Evolutionary conservation across 306 rosid species (phyloP), one percentile per base, ranked within the genome.

Genomic region (Datisca glomerata): DNA sequence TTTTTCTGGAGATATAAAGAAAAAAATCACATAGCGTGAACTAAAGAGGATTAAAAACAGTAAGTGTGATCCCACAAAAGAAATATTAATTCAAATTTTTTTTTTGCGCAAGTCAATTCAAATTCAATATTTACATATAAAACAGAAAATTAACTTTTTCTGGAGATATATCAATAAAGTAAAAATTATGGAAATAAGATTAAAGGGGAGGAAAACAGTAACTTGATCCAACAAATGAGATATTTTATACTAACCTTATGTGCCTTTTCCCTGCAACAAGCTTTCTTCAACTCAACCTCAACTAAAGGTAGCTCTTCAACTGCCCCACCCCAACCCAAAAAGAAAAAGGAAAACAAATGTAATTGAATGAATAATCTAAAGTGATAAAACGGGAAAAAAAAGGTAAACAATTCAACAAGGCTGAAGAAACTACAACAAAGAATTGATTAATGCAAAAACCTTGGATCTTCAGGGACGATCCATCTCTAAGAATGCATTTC

Each of bases 201-300:
- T 24, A n/a, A 32, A 8, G 31, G 43, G 34, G 34, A 12, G 31
- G 24, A 21, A 21, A n/a, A 15, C 27, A 40, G 43, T 34, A 25
- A 11, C 16, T 19, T n/a, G 32, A 9, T 24, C 38, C 18, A 7
- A 16, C 28, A 18, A 40, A 31, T 31, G n/a, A 31, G 3, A 8
- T 31, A 31, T 1, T 31, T 31, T 31, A 3, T 31, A 31, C 32
- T 55, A 55, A 74, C 96, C 83, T 65, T 57, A 11, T 55, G 66
- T 50, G 74, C 95, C 56, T 70, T 89, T 57, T 68, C 65, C 72
- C 93, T 66, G 54, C 89, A 78, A 56, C 45, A 51, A 59, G 95
- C 95, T 69, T 74, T 89, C 73, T 80, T 70, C 58, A 89, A 63
- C 86, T 89, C 98, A 66, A 62, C 54, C 79, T 74, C 72, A 33